Evolutionary conservation across 495 filamentous ascomycete species (phyloP).

Genomic region (Lophium mytilinum): DNA sequence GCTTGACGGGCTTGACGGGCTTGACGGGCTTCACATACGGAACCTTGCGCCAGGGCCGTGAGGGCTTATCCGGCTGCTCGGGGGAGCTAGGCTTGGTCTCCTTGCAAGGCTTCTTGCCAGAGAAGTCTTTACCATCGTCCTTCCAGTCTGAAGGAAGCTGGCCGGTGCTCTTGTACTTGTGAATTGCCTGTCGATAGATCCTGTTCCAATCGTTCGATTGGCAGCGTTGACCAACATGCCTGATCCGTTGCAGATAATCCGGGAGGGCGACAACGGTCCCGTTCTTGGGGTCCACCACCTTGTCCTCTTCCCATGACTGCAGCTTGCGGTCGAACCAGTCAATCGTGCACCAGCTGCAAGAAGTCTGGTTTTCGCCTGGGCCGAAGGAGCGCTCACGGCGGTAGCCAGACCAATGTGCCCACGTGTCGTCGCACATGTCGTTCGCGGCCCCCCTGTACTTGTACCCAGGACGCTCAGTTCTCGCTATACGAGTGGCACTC

Average conservation of each 20-base stretch:
- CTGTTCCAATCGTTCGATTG: conserved; percentile 8
- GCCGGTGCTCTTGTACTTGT: conserved; percentile 6
- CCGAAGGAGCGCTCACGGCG: not conserved
- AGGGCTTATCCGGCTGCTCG: too few species aligned
- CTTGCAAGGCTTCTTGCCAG: not conserved
- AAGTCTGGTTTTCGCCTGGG: not conserved
- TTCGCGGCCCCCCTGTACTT: not conserved
- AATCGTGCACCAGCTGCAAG: conserved; percentile 9
- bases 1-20: too few species aligned
- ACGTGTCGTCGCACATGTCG: not conserved
- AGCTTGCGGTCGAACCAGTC: conserved; percentile 14
- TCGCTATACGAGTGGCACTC: not conserved
- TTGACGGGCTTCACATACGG: too few species aligned
- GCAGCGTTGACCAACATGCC: conserved; percentile 4
- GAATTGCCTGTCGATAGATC: conserved; percentile 1
- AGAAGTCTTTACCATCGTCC: not conserved
- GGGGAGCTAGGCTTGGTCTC: not conserved
- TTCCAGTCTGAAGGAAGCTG: conserved; percentile 9
- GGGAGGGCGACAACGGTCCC: not conserved
- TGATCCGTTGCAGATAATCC: conserved; percentile 10
- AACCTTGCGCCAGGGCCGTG: not conserved
- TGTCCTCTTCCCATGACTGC: conserved; percentile 1
- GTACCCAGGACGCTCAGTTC: not conserved
- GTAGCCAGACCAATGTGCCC: not conserved
- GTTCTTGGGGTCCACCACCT: conserved; percentile 5